A percentile compares a stretch with the other conserved stretches of the same genome.
Evolutionary conservation across 108 stramenopile genomes (phyloP).

Genomic region (Cyclostephanos tholiformis): DNA sequence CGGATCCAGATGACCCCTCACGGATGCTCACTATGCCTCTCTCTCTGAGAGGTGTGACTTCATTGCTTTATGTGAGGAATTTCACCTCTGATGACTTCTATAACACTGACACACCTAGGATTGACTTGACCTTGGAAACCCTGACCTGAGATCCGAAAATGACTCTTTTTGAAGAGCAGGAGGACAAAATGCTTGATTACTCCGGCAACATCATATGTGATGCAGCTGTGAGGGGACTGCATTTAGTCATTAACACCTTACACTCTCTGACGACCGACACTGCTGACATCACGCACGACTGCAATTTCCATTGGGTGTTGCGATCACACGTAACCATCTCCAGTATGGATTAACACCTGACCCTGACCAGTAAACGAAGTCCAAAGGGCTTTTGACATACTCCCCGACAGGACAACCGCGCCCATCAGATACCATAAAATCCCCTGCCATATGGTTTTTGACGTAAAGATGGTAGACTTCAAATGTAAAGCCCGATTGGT

Average conservation of each 20-base stretch:
- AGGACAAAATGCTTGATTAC: constrained; percentile 9
- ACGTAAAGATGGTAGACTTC: too few species aligned
- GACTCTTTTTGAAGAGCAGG: constrained; percentile 5
- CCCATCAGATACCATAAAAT: constrained; percentile 27
- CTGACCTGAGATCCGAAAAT: constrained; percentile 13
- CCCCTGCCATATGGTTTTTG: too few species aligned
- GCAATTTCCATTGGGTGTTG: neutral
- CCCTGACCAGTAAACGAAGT: constrained; percentile 34
- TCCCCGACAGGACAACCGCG: constrained; percentile 13
- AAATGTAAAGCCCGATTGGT: constrained; percentile 14
- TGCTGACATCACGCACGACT: constrained; percentile 2
- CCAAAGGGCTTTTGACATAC: constrained; percentile 33
- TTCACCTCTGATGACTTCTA: neutral
- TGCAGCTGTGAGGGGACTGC: constrained; percentile 1
- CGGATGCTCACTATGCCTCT: neutral
- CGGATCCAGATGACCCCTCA: neutral
- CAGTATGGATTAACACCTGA: neutral
- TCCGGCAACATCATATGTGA: neutral
- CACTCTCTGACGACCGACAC: neutral
- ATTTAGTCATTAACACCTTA: neutral
- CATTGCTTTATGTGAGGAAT: constrained; percentile 3
- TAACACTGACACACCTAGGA: neutral
- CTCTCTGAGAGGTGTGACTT: neutral
- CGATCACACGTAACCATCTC: neutral
- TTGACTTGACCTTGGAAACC: constrained; percentile 20